phyloP scores from a whole-genome alignment of 305 asterid genomes.

The Ajuga reptans region DNA sequence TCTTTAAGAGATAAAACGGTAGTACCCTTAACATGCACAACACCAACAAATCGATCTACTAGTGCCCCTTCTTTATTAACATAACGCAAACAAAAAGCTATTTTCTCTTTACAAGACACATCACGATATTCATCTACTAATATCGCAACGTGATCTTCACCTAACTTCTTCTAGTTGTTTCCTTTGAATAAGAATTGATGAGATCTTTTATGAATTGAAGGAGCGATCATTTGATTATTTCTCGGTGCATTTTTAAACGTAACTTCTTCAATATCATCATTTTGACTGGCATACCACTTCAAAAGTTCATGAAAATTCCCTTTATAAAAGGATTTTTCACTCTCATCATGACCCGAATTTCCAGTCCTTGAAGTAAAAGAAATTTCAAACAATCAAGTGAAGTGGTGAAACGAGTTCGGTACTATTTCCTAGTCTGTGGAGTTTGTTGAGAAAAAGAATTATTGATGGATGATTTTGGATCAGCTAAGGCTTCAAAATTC shows the following conservation, averaged over 20 bases:
- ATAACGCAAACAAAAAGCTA: no score
- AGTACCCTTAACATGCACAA: not conserved
- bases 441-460: not conserved
- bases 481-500: not conserved
- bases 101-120: not conserved
- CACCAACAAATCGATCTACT: not conserved
- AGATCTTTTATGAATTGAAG: not conserved
- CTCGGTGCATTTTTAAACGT: not conserved
- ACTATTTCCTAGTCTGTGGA: not conserved
- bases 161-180: no score
- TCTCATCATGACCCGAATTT: not conserved
- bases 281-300: not conserved
- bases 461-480: not conserved
- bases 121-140: not conserved
- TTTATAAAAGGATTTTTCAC: not conserved
- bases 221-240: not conserved
- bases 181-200: no score
- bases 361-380: not conserved
- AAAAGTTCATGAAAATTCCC: not conserved
- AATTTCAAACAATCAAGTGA: not conserved
- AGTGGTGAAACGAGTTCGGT: not conserved
- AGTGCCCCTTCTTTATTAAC: not conserved
- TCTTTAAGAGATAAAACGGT: not conserved
- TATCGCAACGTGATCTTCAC: not conserved
- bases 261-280: not conserved